These are phyloP conservation scores for Termitomyces bulborhizus DNA, from an alignment of 768 basidiomycete species.

Conservation along the genomic window DNA sequence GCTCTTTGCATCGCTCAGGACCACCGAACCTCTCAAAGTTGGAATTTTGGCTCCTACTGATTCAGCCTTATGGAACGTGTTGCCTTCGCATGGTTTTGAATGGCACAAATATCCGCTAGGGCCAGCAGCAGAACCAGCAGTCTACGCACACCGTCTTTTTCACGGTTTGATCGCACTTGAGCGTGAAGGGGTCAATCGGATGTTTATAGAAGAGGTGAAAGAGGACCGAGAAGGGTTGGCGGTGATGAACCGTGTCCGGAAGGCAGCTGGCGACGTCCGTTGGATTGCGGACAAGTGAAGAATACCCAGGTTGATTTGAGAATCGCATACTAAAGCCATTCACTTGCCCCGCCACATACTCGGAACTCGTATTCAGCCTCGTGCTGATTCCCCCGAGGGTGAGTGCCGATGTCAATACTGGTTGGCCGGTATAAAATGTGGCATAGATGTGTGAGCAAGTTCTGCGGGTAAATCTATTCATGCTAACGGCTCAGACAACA, in stretches of 20 bases:
- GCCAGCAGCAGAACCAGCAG: constrained; percentile 47
- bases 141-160: constrained; percentile 78
- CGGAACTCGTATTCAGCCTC: constrained; percentile 1
- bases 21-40: constrained; percentile 36
- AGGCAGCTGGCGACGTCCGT: constrained; percentile 68
- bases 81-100: constrained; percentile 31
- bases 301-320: neutral
- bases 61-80: constrained; percentile 35
- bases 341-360: neutral
- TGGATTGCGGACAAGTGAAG: constrained; percentile 21
- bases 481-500: neutral
- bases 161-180: constrained; percentile 84
- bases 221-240: constrained; percentile 85
- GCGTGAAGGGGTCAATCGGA: constrained; percentile 65
- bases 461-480: neutral
- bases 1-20: constrained; percentile 39
- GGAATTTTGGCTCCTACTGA: constrained; percentile 68
- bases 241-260: constrained; percentile 89
- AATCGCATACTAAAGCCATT: neutral
- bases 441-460: neutral
- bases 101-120: constrained; percentile 56
- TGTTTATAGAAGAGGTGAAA: constrained; percentile 78
- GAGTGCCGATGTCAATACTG: neutral
- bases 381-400: neutral
- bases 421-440: neutral